Percentiles rank a stretch among this genome's conserved stretches.
Evolutionary conservation across 257 asterid species (phyloP).

Genomic region (Linderniella brevidens): DNA sequence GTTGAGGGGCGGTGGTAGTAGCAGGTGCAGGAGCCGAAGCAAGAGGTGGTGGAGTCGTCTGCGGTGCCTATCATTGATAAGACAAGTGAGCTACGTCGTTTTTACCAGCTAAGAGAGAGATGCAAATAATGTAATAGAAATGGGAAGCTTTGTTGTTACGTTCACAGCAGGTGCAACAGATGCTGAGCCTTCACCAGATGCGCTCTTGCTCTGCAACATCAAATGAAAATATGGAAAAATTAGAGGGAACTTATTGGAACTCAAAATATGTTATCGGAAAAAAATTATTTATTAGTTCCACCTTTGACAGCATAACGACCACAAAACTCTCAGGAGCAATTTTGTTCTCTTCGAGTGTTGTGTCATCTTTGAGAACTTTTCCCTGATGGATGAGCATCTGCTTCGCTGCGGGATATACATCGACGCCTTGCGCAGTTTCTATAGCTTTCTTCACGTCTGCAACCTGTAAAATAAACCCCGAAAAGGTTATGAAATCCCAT

Average conservation of each 20-base stretch:
- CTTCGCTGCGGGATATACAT: constrained; percentile 4
- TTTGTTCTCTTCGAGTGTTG: constrained; percentile 4
- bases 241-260: neutral
- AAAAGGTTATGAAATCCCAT: neutral
- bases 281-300: neutral
- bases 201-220: constrained; percentile 31
- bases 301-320: constrained; percentile 4
- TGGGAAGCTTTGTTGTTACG: constrained; percentile 17
- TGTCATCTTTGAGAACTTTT: constrained; percentile 2
- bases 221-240: constrained; percentile 1
- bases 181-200: constrained; percentile 46
- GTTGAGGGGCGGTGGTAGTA: constrained; percentile 17
- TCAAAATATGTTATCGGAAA: neutral
- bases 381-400: constrained; percentile 8
- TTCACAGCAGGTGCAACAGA: constrained; percentile 32
- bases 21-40: constrained; percentile 24
- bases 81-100: constrained; percentile 7
- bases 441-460: constrained; percentile 1
- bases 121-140: neutral
- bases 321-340: constrained; percentile 5
- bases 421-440: neutral
- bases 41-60: constrained; percentile 26
- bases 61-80: constrained; percentile 29
- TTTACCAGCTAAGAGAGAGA: too few relatives aligned
- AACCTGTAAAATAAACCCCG: neutral